Evolutionary conservation across 73 alveolate species (phyloP).

Genomic region (Paramecium biaurelia): DNA sequence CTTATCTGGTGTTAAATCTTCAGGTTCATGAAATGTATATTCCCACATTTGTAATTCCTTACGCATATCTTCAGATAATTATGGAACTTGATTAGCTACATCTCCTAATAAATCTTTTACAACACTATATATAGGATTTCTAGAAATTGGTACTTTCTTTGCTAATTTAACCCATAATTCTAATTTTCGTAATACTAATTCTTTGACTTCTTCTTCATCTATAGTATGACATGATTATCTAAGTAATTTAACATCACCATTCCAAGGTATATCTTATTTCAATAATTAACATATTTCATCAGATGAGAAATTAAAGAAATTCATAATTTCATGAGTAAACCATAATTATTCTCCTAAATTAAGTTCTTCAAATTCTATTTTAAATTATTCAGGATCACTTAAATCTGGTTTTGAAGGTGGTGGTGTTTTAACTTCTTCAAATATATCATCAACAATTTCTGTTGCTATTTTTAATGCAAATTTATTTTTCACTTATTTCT

Average conservation of each 20-base stretch:
- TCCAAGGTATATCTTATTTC: conserved; percentile 66
- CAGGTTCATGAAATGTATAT: conserved; percentile 72
- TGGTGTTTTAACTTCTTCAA: conserved; percentile 75
- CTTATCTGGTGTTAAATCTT: conserved; percentile 74
- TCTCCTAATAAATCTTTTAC: conserved; percentile 62
- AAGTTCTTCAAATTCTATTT: conserved; percentile 68
- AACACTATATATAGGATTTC: conserved; percentile 65
- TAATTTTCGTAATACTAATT: conserved; percentile 61
- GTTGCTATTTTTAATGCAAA: conserved; percentile 34
- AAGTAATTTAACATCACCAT: conserved; percentile 72
- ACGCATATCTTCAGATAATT: conserved; percentile 61
- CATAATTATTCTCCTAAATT: conserved; percentile 70
- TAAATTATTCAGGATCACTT: conserved; percentile 70
- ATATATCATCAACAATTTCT: conserved; percentile 69
- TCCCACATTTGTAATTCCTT: conserved; percentile 80
- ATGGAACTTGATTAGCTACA: conserved; percentile 64
- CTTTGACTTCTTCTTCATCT: conserved; percentile 66
- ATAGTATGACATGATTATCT: conserved; percentile 61
- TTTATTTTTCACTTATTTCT: conserved; percentile 19
- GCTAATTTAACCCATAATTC: conserved; percentile 65
- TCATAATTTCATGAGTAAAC: conserved; percentile 63
- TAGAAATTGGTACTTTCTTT: conserved; percentile 67
- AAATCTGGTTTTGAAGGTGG: conserved; percentile 77
- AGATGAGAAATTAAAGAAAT: conserved; percentile 35
- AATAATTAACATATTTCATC: conserved; percentile 14